Evolutionary conservation across 805 yeast species (phyloP).

Genomic region (Wickerhamiella domercqiae): DNA sequence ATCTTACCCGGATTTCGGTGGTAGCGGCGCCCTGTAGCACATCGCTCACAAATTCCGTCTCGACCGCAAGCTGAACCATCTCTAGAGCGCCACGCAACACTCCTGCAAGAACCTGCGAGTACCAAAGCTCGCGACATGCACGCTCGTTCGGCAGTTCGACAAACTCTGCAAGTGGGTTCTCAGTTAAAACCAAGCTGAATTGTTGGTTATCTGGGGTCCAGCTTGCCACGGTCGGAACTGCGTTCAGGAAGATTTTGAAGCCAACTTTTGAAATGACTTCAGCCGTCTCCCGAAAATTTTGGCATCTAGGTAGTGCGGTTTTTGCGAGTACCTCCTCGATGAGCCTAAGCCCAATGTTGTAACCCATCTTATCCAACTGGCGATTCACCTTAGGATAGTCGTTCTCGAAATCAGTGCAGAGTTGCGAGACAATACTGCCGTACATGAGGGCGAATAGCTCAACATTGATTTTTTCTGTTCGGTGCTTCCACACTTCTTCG

Average conservation of each 20-base stretch:
- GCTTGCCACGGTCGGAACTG: constrained; percentile 56
- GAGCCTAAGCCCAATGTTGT: constrained; percentile 77
- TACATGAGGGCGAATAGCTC: constrained; percentile 90
- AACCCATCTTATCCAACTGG: constrained; percentile 86
- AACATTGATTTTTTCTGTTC: constrained; percentile 76
- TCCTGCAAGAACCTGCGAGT: constrained; percentile 79
- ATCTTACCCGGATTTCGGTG: constrained; percentile 64
- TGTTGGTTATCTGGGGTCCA: constrained; percentile 67
- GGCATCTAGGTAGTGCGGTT: constrained; percentile 74
- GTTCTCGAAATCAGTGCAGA: constrained; percentile 66
- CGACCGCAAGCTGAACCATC: constrained; percentile 91
- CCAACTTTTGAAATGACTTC: constrained; percentile 78
- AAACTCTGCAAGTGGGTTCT: constrained; percentile 87
- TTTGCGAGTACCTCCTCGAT: constrained; percentile 88
- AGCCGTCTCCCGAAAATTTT: constrained; percentile 66
- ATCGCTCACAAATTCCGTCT: constrained; percentile 66
- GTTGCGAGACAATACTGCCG: constrained; percentile 83
- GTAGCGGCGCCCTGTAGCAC: constrained; percentile 63
- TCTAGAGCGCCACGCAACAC: constrained; percentile 82
- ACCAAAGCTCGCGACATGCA: constrained; percentile 69
- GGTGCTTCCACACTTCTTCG: constrained; percentile 85
- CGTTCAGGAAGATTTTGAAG: constrained; percentile 75
- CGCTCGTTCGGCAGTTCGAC: constrained; percentile 82
- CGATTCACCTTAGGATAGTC: constrained; percentile 67
- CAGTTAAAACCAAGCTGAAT: constrained; percentile 57